These are phyloP conservation scores for Ustilago hordei DNA, from an alignment of 1,284 basidiomycete species.

Conservation along the genomic window DNA sequence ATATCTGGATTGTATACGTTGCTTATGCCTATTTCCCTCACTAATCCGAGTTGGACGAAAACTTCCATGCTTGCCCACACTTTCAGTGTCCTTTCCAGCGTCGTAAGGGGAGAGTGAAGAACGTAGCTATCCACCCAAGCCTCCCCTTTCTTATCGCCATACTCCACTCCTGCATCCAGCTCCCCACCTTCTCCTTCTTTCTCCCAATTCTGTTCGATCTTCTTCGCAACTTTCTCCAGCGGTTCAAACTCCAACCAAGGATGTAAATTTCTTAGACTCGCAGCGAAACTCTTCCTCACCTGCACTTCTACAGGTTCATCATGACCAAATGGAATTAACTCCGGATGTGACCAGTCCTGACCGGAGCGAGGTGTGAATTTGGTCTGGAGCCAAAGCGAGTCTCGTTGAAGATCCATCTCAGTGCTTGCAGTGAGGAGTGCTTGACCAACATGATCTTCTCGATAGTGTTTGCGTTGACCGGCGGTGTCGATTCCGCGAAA, in stretches of 20 bases:
- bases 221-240: slow-evolving; percentile 14
- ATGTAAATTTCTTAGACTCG: slow-evolving; percentile 50
- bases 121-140: slow-evolving; percentile 65
- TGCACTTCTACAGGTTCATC: slow-evolving; percentile 52
- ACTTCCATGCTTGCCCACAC: slow-evolving; percentile 64
- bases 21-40: slow-evolving; percentile 58
- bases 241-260: slow-evolving; percentile 44
- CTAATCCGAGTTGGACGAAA: slow-evolving; percentile 57
- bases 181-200: slow-evolving; percentile 9
- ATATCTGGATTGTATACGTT: slow-evolving; percentile 66
- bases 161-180: slow-evolving; percentile 37
- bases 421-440: slow-evolving; percentile 45
- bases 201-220: slow-evolving; percentile 24
- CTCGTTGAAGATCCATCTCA: slow-evolving; percentile 46
- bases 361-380: slow-evolving; percentile 64
- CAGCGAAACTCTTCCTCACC: slow-evolving; percentile 51
- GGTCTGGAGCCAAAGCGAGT: slow-evolving; percentile 64
- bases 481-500: slow-evolving; percentile 67
- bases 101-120: slow-evolving; percentile 60
- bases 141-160: slow-evolving; percentile 32
- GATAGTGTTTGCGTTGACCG: slow-evolving; percentile 66
- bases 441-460: slow-evolving; percentile 64
- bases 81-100: slow-evolving; percentile 58
- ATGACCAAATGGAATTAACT: slow-evolving; percentile 51
- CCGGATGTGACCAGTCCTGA: slow-evolving; percentile 53